Base-by-base conservation (phyloP, 202 grass and related monocot genomes). In the Panicum hallii region DNA sequence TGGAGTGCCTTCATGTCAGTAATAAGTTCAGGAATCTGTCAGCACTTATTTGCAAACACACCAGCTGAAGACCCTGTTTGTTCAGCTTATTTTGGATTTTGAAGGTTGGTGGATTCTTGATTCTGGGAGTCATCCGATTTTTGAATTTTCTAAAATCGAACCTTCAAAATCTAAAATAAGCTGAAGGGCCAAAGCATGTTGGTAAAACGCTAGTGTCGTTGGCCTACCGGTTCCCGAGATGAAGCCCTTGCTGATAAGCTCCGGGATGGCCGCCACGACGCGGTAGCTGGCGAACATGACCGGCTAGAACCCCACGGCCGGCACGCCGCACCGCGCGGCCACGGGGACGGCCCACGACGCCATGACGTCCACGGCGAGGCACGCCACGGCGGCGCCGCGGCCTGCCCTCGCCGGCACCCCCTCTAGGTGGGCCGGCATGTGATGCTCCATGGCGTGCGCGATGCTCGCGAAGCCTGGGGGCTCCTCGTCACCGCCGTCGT, bases 261-360 rank as follows among this genome's bases (percentile, higher is more conserved):
- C 78, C 45, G 92, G 92, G 47, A 90, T 94, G 43, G 83, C 88
- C 46, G 83, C 83, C 32, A 94, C 80, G 50, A 84, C 70, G 48
- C 32, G 84, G 71, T 91, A 94, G 34, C 53, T 89, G 19, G 92
- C 92, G 28, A 69, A 45, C 92, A 94, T 94, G 38, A 72, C 89
- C 0, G 92, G 79, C 92, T 89, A 94, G 71, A 91, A 94, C 46
- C 92, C 92, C 0, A 77, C 83, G 41, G 86, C 92, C 22, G 79
- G 20, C 20, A 87, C 46, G 72, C 92, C 42, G 32, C 86, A 91
- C 47, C 80, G 71, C 34, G 48, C 44, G 20, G 89, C 88, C n/a
- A 94, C 89, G 2, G 83, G 83, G 12, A 94, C 80, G 4, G 92
- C 92, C 92, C 92, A 94, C 28, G 92, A 94, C 11, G 92, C 92